A percentile compares a stretch with the other conserved stretches of the same genome.
phyloP scores from a whole-genome alignment of 306 rosid genomes.

The Prunus mongolica region DNA sequence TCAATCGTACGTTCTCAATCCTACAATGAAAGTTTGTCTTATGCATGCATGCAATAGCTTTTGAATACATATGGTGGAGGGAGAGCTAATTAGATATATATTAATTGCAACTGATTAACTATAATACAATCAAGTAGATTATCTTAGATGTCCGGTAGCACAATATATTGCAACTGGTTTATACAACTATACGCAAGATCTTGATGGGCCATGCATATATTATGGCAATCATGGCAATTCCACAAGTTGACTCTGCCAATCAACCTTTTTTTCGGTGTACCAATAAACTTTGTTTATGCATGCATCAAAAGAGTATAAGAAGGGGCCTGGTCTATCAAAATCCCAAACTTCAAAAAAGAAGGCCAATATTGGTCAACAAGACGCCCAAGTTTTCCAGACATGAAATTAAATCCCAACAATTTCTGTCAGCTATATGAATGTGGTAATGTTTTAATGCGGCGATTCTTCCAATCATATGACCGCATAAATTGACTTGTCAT shows the following conservation, averaged over 20 bases:
- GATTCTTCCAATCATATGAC: constrained; percentile 5
- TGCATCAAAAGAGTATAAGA: not conserved
- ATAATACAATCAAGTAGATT: not conserved
- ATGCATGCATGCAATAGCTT: not conserved
- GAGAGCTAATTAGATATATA: not conserved
- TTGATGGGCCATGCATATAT: not conserved
- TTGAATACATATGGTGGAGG: not conserved
- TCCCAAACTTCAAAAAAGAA: too few relatives aligned
- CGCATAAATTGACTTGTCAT: constrained; percentile 16
- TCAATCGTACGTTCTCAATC: not conserved
- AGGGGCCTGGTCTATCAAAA: too few relatives aligned
- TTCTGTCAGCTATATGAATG: not conserved
- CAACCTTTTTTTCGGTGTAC: not conserved
- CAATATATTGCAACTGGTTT: not conserved
- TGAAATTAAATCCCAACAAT: not conserved
- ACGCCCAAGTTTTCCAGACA: too few relatives aligned
- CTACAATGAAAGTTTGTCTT: not conserved
- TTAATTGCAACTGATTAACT: not conserved
- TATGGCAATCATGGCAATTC: not conserved
- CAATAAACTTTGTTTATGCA: too few relatives aligned
- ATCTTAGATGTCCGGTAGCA: not conserved
- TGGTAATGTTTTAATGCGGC: not conserved
- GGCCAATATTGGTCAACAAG: too few relatives aligned
- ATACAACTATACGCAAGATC: not conserved
- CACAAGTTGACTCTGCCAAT: not conserved